Base-by-base conservation (phyloP, 768 basidiomycete species). In the Pisolithus sp. region DNA sequence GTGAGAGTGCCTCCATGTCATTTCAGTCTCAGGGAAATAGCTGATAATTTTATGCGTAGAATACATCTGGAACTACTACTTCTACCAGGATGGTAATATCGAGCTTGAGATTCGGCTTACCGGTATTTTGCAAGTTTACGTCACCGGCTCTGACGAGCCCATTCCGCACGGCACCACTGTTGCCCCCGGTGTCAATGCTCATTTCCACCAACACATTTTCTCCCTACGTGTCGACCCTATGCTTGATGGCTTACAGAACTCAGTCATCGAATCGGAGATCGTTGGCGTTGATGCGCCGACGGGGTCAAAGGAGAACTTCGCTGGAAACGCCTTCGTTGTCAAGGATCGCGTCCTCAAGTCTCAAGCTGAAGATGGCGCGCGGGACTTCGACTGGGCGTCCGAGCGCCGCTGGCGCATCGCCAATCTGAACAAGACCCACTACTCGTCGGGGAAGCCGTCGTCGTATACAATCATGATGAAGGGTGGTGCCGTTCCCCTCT, bases 11-110 rank as follows among this genome's bases (percentile, higher is more conserved):
- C 12, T 42, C n/a, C 30, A 37, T 36, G 12, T 36, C 21, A 6
- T 21, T 24, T 24, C 34, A 31, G 5, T 10, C 5, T 44, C 48
- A 53, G 26, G 40, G 26, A 31, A 10, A 15, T 47, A 38, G 55
- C 15, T 39, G 8, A 23, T 6, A 31, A 41, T 34, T 41, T 40
- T n/a, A 8, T 15, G 34, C 30, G 13, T 60, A 90, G 88, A 91
- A 64, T 91, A 91, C 65, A 81, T 89, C 53, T 89, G 82, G 80
- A 88, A 91, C 63, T 95, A 88, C 66, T 74, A 78, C 65, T 93
- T 94, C 69, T 89, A 90, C 65, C 91, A 92, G 73, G 93, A 94
- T 60, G 93, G 93, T 28, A 83, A 80, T 57, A 81, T 93, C 60
- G 91, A 94, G 68, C 70, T 91, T 56, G 91, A 92, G 69, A 79